Base-by-base conservation (phyloP, 345 rosid genomes). In the Aurinia saxatilis region DNA sequence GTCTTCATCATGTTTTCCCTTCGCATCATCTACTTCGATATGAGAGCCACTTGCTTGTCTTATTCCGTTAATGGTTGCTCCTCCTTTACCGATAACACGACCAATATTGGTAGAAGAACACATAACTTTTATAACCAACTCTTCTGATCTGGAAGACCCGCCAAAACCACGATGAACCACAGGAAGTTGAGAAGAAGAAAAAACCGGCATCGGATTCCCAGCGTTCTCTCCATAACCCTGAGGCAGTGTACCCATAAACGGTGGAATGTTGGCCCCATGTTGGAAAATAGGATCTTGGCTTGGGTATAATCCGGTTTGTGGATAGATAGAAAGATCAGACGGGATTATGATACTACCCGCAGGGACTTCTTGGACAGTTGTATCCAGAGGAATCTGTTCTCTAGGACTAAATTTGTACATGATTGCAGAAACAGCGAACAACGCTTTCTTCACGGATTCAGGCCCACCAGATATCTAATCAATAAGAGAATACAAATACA, bases 31-130 rank as follows among this genome's bases (percentile, higher is more conserved):
- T 63, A 93, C 92, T 65, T 90, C 97, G 10, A 90, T 61, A 57
- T 65, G 82, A 73, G 99, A 87, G 47, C 99, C 99, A 65, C 81
- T 93, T 2, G 82, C 79, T 74, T 93, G 96, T 73, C 99, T 90
- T 63, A 93, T 87, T 49, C 78, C 84, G 74, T 87, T 93, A 61
- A 90, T 87, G 31, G 96, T 88, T 49, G 87, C 60, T 17, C 99
- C 99, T 73, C 90, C 96, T 79, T 81, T 90, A 44, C 97, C 99
- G 51, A 93, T 93, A 53, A 93, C 99, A 54, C 99, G 97, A 1
- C 99, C 99, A 59, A 90, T 93, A 61, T 87, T 93, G 64, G 81
- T 67, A 66, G 74, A 80, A 35, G 95, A 79, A 70, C 99, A 93
- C 66, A 93, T 31, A 6, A 93, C 82, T 60, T 81, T 78, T 18